These are phyloP conservation scores for Sclerotinia minor DNA, from an alignment of 2,329 filamentous ascomycete genomes.

Conservation along the genomic window DNA sequence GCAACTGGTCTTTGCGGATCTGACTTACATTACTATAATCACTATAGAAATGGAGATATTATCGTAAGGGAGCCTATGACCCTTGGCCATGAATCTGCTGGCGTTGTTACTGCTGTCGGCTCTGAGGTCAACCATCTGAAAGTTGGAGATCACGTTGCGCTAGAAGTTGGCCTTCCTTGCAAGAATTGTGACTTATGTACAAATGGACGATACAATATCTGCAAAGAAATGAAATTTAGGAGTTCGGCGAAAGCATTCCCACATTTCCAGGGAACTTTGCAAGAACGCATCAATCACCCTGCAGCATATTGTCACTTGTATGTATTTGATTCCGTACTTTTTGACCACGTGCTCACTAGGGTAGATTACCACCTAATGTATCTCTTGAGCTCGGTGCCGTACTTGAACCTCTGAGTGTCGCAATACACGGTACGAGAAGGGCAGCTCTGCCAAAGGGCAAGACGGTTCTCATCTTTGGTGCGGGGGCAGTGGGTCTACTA, in stretches of 20 bases:
- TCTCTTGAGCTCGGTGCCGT: slow-evolving; percentile 86
- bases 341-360: slow-evolving; percentile 20
- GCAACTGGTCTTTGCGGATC: slow-evolving; percentile 97
- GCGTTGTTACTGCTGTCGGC: slow-evolving; percentile 77
- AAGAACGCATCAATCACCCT: slow-evolving; percentile 73
- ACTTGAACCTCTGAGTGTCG: slow-evolving; percentile 86
- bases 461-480: slow-evolving; percentile 83
- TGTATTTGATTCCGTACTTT: slow-evolving; percentile 16
- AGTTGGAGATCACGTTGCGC: slow-evolving; percentile 84
- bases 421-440: slow-evolving; percentile 82
- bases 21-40: slow-evolving; percentile 96
- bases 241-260: slow-evolving; percentile 43
- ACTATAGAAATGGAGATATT: slow-evolving; percentile 93
- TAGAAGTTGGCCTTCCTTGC: slow-evolving; percentile 94
- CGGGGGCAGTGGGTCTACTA: slow-evolving; percentile 82
- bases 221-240: slow-evolving; percentile 55
- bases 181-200: slow-evolving; percentile 84
- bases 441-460: slow-evolving; percentile 78
- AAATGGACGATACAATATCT: slow-evolving; percentile 92
- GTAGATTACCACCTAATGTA: slow-evolving; percentile 61
- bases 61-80: slow-evolving; percentile 85
- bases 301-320: slow-evolving; percentile 92
- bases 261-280: slow-evolving; percentile 43
- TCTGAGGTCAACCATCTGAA: slow-evolving; percentile 74
- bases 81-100: slow-evolving; percentile 90